Evolutionary conservation across 2,329 filamentous ascomycete genomes (phyloP), one percentile per base, ranked within the genome.

Genomic region (Purpureocillium lavendulum): DNA sequence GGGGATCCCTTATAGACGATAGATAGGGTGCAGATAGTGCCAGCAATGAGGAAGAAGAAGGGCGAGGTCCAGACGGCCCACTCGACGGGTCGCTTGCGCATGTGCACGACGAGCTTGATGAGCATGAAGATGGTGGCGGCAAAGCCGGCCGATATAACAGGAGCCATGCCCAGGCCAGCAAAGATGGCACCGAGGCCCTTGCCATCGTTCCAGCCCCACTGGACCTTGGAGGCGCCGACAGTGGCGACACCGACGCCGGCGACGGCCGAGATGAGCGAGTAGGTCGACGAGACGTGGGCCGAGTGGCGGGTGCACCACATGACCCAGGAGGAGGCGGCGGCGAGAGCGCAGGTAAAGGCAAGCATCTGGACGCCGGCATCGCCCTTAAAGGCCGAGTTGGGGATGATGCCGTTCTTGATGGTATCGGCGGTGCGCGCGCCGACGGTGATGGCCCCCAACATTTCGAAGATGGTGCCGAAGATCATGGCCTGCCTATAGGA

Each of bases 1-100:
- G 84, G 82, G 9, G 83, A 86, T 26, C 84, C 84, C 71, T 88
- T 87, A 73, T 86, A 87, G 49, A 88, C 83, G 51, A 89, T 79
- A 33, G 81, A 86, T 5, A 89, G 70, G 0, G 83, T 84, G 64
- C 82, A 86, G 52, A 88, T 64, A 42, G 81, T 85, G 40, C 71
- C 81, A 40, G 84, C 82, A 43, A 88, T 75, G 40, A 87, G 75
- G 71, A 88, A 88, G 66, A 81, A 88, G 64, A 84, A 77, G 9
- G 84, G 84, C 2, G 82, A 80, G 38, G 74, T 81, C 64, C 71
- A 87, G 40, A 88, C 74, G 18, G 83, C 82, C 82, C 81, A 86
- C 7, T 69, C 73, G 3, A 85, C 70, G 6, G 84, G 82, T 60
- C 85, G 79, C 61, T 72, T 79, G 58, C 84, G 82, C 45, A 82